Conservation (phyloP, 345 rosid genomes). For the Capsella bursapastoris region DNA sequence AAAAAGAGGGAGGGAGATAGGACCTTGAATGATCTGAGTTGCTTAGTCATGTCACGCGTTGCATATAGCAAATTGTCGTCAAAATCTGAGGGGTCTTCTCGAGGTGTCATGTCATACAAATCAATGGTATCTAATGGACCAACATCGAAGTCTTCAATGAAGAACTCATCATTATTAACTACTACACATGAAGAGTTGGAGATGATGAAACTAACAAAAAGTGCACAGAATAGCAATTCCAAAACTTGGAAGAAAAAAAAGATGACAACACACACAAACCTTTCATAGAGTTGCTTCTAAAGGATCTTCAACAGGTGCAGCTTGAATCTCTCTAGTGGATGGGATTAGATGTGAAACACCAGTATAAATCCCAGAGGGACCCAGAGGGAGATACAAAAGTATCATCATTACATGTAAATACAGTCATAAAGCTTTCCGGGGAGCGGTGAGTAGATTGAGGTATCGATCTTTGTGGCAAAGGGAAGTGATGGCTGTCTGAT, state of each 20-base stretch:
- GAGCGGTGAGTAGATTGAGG: neutral
- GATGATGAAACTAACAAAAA: constrained; percentile 9
- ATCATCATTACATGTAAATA: constrained; percentile 21
- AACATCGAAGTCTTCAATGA: constrained; percentile 47
- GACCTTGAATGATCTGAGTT: constrained; percentile 74
- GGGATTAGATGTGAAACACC: too few species aligned
- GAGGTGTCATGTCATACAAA: constrained; percentile 57
- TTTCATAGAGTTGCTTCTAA: constrained; percentile 39
- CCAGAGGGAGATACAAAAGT: neutral
- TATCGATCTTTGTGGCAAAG: neutral
- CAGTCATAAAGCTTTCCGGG: neutral
- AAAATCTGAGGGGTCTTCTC: constrained; percentile 58
- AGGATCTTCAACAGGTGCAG: constrained; percentile 35
- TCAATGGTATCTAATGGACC: constrained; percentile 68
- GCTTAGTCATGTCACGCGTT: constrained; percentile 51
- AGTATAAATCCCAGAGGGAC: too few species aligned
- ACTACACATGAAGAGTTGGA: constrained; percentile 45
- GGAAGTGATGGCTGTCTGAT: constrained; percentile 34
- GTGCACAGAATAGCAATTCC: constrained; percentile 8
- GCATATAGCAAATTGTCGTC: constrained; percentile 56
- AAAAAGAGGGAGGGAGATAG: constrained; percentile 24
- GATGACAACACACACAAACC: constrained; percentile 48
- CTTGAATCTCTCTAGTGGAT: neutral
- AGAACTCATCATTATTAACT: constrained; percentile 40
- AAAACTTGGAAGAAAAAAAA: constrained; percentile 10